A percentile compares a stretch with the other conserved stretches of the same genome.
phyloP scores from a whole-genome alignment of 768 basidiomycete species.

The Lentinula sp. region DNA sequence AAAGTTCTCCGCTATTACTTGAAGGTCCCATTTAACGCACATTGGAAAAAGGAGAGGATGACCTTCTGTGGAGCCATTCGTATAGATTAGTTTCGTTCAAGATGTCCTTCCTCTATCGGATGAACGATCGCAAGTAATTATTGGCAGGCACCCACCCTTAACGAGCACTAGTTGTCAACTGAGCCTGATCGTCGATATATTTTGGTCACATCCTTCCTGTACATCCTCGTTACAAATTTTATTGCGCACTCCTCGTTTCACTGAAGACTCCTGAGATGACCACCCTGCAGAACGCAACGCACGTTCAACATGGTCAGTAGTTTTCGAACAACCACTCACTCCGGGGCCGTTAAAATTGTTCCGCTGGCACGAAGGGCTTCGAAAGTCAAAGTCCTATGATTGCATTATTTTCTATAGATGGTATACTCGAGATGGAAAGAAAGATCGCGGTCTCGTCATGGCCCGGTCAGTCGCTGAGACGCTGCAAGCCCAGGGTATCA shows the following conservation, averaged over 20 bases:
- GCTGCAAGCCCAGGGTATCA: neutral
- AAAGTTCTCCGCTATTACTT: neutral
- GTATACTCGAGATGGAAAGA: neutral
- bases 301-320: neutral
- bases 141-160: no score
- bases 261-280: neutral
- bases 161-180: no score
- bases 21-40: neutral
- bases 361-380: no score
- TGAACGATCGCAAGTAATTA: no score
- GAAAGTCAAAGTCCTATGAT: neutral
- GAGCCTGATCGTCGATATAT: no score
- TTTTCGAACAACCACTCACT: neutral
- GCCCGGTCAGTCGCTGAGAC: neutral
- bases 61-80: neutral
- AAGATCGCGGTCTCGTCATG: neutral
- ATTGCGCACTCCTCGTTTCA: neutral
- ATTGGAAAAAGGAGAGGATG: no score
- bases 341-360: no score
- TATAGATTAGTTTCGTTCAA: neutral
- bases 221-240: neutral
- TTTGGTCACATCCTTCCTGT: no score
- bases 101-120: neutral
- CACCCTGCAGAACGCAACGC: neutral
- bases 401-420: neutral